A percentile compares a stretch with the other conserved stretches of the same genome.
Conservation (phyloP, 768 basidiomycete genomes). For the Rhodotorula toruloides region DNA sequence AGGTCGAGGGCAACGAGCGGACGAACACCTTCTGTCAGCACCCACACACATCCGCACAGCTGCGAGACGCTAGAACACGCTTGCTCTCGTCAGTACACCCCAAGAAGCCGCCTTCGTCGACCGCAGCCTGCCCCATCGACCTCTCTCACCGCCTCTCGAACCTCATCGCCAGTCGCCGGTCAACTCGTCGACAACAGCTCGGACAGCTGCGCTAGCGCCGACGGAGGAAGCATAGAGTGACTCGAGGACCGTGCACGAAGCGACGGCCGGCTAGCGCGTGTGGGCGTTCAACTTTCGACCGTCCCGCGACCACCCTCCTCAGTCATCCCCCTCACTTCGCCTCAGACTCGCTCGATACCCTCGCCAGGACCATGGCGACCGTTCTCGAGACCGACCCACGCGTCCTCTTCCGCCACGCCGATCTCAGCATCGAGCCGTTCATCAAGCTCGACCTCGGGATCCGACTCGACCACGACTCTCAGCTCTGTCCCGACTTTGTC, state of each 20-base stretch:
- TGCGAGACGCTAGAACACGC: no score
- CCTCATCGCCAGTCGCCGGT: no score
- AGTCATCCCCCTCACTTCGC: not conserved
- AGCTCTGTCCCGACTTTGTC: slow-evolving; percentile 82
- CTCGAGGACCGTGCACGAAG: no score
- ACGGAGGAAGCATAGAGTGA: no score
- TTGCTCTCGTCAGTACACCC: no score
- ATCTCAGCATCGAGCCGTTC: slow-evolving; percentile 36
- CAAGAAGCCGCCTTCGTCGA: no score
- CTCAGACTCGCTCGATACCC: not conserved
- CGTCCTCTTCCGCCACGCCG: slow-evolving; percentile 16
- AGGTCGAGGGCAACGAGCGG: not conserved
- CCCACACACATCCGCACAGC: no score
- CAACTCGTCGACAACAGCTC: not conserved
- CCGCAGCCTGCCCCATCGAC: no score
- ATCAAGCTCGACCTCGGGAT: slow-evolving; percentile 30
- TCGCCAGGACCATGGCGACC: not conserved
- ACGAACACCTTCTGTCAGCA: not conserved
- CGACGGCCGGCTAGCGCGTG: no score
- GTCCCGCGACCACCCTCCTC: not conserved
- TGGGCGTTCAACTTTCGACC: no score
- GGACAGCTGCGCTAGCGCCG: no score
- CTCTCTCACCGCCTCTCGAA: no score
- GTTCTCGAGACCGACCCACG: slow-evolving; percentile 5
- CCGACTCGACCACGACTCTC: slow-evolving; percentile 58